Conservation (phyloP, 164 flowering plant genomes). For the Liriodendron chinense region DNA sequence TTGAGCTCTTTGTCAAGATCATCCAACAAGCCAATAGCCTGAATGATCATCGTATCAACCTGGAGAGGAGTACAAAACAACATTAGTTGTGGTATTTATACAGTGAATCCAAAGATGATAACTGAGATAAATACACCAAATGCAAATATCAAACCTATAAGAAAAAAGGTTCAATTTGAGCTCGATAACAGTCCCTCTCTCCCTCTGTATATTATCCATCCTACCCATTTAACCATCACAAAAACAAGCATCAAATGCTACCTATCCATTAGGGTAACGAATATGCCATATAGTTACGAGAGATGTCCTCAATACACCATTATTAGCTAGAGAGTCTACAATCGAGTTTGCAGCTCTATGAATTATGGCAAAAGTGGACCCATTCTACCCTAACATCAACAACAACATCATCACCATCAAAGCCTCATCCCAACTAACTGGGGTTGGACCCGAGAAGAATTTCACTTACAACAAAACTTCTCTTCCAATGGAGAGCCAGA, state of each 20-base stretch:
- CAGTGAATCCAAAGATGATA: not conserved
- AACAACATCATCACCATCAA: not conserved
- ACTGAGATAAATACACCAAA: not conserved
- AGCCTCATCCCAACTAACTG: too few species aligned
- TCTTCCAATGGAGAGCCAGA: not conserved
- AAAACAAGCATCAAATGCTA: not conserved
- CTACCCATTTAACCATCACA: not conserved
- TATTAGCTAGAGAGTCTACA: not conserved
- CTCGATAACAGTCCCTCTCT: not conserved
- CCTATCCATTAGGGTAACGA: not conserved
- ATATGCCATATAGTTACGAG: not conserved
- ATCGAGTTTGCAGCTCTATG: not conserved
- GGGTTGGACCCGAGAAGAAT: not conserved
- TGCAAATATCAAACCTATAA: not conserved
- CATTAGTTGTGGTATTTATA: not conserved
- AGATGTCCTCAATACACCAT: not conserved
- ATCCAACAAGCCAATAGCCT: conserved; percentile 94
- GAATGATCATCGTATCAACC: conserved; percentile 98
- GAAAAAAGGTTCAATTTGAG: not conserved
- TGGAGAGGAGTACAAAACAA: conserved; percentile 14
- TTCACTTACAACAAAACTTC: not conserved
- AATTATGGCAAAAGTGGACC: not conserved
- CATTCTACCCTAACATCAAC: not conserved
- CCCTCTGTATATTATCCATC: not conserved
- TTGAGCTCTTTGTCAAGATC: conserved; percentile 98